Percentiles rank a stretch among this genome's conserved stretches.
Conservation (phyloP, 495 filamentous ascomycete species). For the Podospora pseudocomata region DNA sequence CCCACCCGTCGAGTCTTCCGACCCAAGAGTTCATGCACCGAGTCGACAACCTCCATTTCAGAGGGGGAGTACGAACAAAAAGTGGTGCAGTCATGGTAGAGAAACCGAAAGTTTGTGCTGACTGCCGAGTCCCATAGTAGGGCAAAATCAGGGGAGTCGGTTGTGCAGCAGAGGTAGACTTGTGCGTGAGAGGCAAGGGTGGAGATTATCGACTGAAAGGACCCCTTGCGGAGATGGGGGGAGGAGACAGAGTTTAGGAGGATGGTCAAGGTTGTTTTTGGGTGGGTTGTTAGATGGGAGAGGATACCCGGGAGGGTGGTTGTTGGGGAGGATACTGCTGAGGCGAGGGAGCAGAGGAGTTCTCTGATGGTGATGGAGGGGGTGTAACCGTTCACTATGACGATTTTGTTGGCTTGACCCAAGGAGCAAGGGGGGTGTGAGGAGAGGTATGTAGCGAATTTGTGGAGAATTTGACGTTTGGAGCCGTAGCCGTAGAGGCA, state of each 20-base stretch:
- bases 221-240: conserved; percentile 64
- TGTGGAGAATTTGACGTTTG: conserved; percentile 70
- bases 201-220: conserved; percentile 68
- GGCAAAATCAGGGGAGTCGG: conserved; percentile 81
- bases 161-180: conserved; percentile 72
- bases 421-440: conserved; percentile 18
- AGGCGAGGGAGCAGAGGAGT: conserved; percentile 68
- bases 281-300: conserved; percentile 32
- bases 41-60: conserved; percentile 80
- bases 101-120: conserved; percentile 72
- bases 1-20: conserved; percentile 76
- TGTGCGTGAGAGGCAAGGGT: conserved; percentile 70
- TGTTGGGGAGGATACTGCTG: conserved; percentile 54
- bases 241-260: conserved; percentile 86
- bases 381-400: conserved; percentile 87
- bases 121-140: conserved; percentile 86
- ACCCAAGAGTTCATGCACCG: conserved; percentile 80
- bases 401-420: conserved; percentile 52
- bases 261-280: conserved; percentile 51
- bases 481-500: conserved; percentile 92
- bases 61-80: conserved; percentile 64
- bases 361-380: conserved; percentile 71
- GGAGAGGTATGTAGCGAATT: conserved; percentile 74
- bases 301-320: conserved; percentile 60
- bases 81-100: conserved; percentile 93